These are phyloP conservation scores for Ganoderma lucidum DNA, from an alignment of 1,284 basidiomycete species.

Conservation along the genomic window DNA sequence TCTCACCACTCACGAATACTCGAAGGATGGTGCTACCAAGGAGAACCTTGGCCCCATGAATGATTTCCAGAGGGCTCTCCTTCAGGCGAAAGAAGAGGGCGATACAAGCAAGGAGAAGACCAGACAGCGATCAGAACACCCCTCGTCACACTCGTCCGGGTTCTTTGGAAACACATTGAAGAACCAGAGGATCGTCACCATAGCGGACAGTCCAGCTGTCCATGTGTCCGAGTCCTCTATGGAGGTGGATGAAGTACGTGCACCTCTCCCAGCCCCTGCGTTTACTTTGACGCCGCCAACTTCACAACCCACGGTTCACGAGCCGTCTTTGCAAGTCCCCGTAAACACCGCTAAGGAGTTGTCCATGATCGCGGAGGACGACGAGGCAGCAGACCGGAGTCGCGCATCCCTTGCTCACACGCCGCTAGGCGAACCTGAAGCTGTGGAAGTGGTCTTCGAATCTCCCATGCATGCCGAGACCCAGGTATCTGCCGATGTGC, in stretches of 20 bases:
- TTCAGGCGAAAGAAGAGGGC: constrained; percentile 44
- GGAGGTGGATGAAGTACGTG: constrained; percentile 26
- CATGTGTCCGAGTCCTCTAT: constrained; percentile 13
- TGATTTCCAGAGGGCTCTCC: constrained; percentile 57
- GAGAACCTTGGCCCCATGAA: constrained; percentile 56
- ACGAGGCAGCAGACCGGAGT: constrained; percentile 54
- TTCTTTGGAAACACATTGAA: constrained; percentile 15
- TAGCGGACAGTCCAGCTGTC: constrained; percentile 32
- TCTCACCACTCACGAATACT: neutral
- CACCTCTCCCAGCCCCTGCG: constrained; percentile 18
- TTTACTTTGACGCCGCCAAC: neutral
- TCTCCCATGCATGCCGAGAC: neutral
- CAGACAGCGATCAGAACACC: constrained; percentile 10
- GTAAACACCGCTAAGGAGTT: constrained; percentile 47
- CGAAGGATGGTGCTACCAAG: constrained; percentile 46
- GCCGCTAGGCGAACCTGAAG: neutral
- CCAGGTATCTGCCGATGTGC: neutral
- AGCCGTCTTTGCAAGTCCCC: constrained; percentile 9
- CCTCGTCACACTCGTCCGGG: constrained; percentile 11
- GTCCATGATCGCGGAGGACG: constrained; percentile 76
- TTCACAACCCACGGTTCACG: neutral
- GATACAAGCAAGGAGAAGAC: constrained; percentile 9
- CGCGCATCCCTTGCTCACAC: constrained; percentile 25
- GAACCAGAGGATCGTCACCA: constrained; percentile 32
- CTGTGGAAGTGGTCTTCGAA: neutral